Evolutionary conservation across 2,329 filamentous ascomycete species (phyloP).

Genomic region (Fusarium nygamai): DNA sequence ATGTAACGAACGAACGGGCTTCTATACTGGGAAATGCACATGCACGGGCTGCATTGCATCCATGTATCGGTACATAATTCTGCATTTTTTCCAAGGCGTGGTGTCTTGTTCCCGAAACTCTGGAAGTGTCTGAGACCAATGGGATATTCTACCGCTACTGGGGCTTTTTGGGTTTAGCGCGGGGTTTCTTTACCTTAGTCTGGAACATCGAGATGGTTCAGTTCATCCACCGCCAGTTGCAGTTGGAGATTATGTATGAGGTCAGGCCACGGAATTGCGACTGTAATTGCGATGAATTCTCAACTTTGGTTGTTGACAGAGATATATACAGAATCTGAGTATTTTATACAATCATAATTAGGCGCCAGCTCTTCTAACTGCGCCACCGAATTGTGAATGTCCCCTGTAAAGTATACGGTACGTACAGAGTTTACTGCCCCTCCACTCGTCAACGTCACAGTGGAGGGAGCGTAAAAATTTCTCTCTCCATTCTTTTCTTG

Average conservation of each 20-base stretch:
- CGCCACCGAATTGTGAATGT: conserved; percentile 5
- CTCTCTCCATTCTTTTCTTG: conserved; percentile 14
- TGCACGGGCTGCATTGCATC: not conserved
- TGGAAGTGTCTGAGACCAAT: conserved; percentile 25
- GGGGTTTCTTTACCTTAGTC: not conserved
- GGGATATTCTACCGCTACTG: conserved; percentile 10
- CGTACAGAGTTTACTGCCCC: conserved; percentile 18
- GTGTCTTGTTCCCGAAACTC: conserved; percentile 6
- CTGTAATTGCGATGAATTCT: not conserved
- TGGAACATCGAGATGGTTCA: conserved; percentile 10
- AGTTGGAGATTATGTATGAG: conserved; percentile 1
- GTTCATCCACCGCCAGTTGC: conserved; percentile 30
- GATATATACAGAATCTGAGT: not conserved
- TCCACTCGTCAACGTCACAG: conserved; percentile 42
- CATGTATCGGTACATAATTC: not conserved
- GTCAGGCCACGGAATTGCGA: conserved; percentile 1
- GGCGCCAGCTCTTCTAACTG: not conserved
- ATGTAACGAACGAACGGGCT: not conserved
- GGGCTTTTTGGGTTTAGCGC: conserved; percentile 27
- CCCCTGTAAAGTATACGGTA: conserved; percentile 1
- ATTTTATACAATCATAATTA: not conserved
- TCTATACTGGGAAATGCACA: not conserved
- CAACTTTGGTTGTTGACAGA: not conserved
- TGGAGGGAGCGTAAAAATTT: conserved; percentile 38
- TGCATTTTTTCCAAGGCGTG: not conserved